Evolutionary conservation across 2,329 filamentous ascomycete species (phyloP), one percentile per base, ranked within the genome.

Genomic region (Claviceps arundinis): DNA sequence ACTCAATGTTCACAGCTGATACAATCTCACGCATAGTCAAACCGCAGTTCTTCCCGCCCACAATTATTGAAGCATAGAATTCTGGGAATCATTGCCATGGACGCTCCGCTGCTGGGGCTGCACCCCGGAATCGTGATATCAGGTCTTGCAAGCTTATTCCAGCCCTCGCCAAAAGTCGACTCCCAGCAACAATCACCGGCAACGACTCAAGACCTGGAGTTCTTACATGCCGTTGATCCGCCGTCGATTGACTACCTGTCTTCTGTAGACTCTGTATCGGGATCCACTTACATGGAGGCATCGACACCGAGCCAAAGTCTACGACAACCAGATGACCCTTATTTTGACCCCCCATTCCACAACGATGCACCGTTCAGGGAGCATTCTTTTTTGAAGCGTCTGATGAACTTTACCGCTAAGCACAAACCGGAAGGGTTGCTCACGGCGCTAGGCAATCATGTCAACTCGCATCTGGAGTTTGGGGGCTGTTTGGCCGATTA

Each of bases 111-210:
- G 54, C 73, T 95, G 5, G 90, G 90, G 3, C 84, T 96, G 63
- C 89, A 96, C 66, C 89, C 89, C 1, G 87, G 90, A 5, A 85
- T 96, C 43, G 79, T 95, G 43, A 78, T 82, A n/a, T 86, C 86
- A 40, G 88, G 89, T 2, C 77, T 95, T 51, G 78, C 82, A 2
- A 91, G 87, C 61, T 74, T 95, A 11, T 93, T 95, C 65, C 70
- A 74, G 38, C 66, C 72, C 3, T 66, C 71, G 11, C 64, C 70
- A 14, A 61, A 59, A 22, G 58, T 57, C 5, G 53, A 47, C 24
- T 7, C 34, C 9, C 40, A 46, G 22, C 19, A 24, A 34, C 19
- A 42, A 19, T 22, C 41, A 7, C 37, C 19, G 13, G 43, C 53
- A 53, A 6, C 50, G 30, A 9, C 16, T 6, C 43, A 16, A 42